Evolutionary conservation across 768 basidiomycete genomes (phyloP), one percentile per base, ranked within the genome.

Genomic region (Russula abietina): DNA sequence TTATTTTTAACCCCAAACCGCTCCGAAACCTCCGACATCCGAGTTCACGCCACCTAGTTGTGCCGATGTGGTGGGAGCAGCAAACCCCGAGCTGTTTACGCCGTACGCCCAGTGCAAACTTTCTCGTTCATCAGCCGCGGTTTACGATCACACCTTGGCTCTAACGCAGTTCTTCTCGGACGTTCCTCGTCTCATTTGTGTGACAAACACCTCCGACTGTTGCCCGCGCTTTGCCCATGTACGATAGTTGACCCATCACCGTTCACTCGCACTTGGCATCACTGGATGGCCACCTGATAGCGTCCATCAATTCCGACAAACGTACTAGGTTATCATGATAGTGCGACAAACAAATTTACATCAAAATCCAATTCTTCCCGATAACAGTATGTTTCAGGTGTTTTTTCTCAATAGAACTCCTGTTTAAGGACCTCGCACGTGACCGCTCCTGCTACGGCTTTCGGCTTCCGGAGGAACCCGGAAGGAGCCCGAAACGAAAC

Each of bases 81-180:
- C n/a, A 17, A 1, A 7, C n/a, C 36, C 45, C 33, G 62, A 57
- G 62, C n/a, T 19, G 9, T 64, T 64, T 64, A 64, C 58, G 62
- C 62, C 28, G 52, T 63, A 53, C 57, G 62, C 26, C 36, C 26
- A 17, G 7, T 45, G 11, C 10, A 38, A 38, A 38, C 36, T 14
- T 38, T 38, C 36, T 14, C 45, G 5, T n/a, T 43, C 9, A 0
- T 43, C 22, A 22, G 4, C 45, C 45, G 45, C 45, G 45, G 45
- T n/a, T 43, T 43, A 17, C 38, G 38, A 39, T 16, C 38, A 39
- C 6, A 39, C 41, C n/a, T 19, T 43, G 41, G 41, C 19, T n/a
- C 45, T 12, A 22, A 24, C 22, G 45, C 45, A 9, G 17, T 45
- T 45, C n/a, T 11, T 6, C n/a, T n/a, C 43, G 19, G 41, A n/a